Evolutionary conservation across 2,329 filamentous ascomycete genomes (phyloP).

Genomic region (Penicillium freii): DNA sequence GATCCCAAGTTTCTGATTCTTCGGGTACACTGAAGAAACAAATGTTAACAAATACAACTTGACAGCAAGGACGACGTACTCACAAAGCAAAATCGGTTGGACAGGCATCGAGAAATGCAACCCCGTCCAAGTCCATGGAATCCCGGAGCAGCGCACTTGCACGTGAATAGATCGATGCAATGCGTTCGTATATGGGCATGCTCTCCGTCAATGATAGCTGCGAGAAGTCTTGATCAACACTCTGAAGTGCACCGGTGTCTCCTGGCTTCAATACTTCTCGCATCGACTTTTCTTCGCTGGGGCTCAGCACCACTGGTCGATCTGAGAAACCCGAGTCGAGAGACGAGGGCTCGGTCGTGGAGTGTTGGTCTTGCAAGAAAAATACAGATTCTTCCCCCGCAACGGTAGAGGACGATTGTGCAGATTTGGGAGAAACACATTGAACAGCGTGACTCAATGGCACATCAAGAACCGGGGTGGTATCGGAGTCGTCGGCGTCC

Average conservation of each 20-base stretch:
- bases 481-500: background rate
- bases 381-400: background rate
- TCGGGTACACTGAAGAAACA: background rate
- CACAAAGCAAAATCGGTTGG: constrained; percentile 20
- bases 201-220: background rate
- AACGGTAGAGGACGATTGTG: background rate
- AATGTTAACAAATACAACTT: background rate
- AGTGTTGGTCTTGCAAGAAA: background rate
- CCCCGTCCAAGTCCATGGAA: constrained; percentile 42
- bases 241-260: too few species aligned
- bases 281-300: background rate
- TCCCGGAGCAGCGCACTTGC: constrained; percentile 45
- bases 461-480: background rate
- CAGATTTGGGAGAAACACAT: background rate
- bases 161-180: constrained; percentile 38
- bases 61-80: background rate
- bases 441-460: background rate
- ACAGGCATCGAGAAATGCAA: constrained; percentile 27
- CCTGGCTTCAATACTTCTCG: background rate
- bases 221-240: background rate
- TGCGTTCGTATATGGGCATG: constrained; percentile 8
- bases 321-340: constrained; percentile 1
- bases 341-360: background rate
- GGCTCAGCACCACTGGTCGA: background rate
- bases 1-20: constrained; percentile 18